Evolutionary conservation across 1,139 yeast genomes (phyloP).

Genomic region (Trichomonascaceae sp.): DNA sequence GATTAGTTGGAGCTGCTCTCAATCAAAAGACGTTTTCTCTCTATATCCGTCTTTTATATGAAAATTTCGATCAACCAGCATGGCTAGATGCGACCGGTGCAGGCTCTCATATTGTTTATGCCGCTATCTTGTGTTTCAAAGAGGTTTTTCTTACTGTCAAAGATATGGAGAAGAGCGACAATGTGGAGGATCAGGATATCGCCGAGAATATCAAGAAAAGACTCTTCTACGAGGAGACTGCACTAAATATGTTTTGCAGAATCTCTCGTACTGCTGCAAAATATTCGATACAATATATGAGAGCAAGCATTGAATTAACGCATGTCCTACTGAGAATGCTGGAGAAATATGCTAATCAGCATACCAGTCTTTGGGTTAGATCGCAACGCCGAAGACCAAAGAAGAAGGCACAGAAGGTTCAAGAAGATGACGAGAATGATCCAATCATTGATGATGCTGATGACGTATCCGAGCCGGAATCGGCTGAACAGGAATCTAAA

Average conservation of each 20-base stretch:
- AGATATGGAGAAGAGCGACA: conserved; percentile 39
- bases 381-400: conserved; percentile 39
- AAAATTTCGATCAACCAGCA: conserved; percentile 50
- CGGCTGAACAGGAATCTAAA: conserved; percentile 25
- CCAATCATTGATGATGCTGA: conserved; percentile 37
- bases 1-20: conserved; percentile 61
- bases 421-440: conserved; percentile 36
- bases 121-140: conserved; percentile 62
- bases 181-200: conserved; percentile 40
- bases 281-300: conserved; percentile 59
- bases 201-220: conserved; percentile 49
- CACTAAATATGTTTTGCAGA: conserved; percentile 51
- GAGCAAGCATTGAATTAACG: conserved; percentile 58
- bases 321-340: conserved; percentile 62
- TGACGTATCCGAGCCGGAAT: conserved; percentile 27
- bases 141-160: conserved; percentile 56
- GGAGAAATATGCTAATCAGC: conserved; percentile 60
- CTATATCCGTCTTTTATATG: conserved; percentile 41
- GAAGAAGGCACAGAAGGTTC: conserved; percentile 6
- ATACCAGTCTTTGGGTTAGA: conserved; percentile 50
- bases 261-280: conserved; percentile 63
- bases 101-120: conserved; percentile 41
- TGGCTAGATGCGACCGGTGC: conserved; percentile 35
- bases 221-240: conserved; percentile 59
- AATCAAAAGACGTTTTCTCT: conserved; percentile 52